A percentile compares a stretch with the other conserved stretches of the same genome.
These are phyloP conservation scores for Phialophora verrucosa DNA, from an alignment of 2,329 filamentous ascomycete genomes.

Conservation along the genomic window DNA sequence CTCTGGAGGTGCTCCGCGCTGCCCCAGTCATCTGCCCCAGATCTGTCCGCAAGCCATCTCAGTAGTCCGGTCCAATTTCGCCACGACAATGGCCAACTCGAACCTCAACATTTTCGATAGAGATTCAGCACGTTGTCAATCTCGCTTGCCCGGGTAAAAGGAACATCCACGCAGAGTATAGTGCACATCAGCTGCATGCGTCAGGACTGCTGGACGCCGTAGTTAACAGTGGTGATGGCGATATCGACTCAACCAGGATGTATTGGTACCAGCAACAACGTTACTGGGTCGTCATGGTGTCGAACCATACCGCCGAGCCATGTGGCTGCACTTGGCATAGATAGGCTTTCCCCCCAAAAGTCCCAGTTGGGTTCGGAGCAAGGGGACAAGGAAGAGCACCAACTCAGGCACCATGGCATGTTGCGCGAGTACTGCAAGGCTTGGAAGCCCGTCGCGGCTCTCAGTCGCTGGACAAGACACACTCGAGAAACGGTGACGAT, in stretches of 20 bases:
- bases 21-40: constrained; percentile 29
- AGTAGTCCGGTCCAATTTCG: neutral
- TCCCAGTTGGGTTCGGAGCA: constrained; percentile 7
- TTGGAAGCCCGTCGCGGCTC: neutral
- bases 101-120: constrained; percentile 15
- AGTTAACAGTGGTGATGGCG: constrained; percentile 7
- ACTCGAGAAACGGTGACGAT: neutral
- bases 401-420: neutral
- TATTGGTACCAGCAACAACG: neutral
- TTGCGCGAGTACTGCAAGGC: neutral
- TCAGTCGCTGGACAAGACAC: neutral
- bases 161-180: constrained; percentile 9
- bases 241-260: neutral
- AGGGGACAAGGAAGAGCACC: constrained; percentile 2
- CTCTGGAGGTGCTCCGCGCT: constrained; percentile 19
- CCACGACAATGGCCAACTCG: neutral
- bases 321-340: constrained; percentile 25
- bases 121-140: neutral
- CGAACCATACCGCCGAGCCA: constrained; percentile 15
- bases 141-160: constrained; percentile 23
- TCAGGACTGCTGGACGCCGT: neutral
- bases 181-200: neutral
- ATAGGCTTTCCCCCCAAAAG: neutral
- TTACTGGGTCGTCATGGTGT: constrained; percentile 8
- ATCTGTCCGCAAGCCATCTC: constrained; percentile 7